phyloP scores from a whole-genome alignment of 805 yeast genomes.

The Starmerella lactis-condensi region DNA sequence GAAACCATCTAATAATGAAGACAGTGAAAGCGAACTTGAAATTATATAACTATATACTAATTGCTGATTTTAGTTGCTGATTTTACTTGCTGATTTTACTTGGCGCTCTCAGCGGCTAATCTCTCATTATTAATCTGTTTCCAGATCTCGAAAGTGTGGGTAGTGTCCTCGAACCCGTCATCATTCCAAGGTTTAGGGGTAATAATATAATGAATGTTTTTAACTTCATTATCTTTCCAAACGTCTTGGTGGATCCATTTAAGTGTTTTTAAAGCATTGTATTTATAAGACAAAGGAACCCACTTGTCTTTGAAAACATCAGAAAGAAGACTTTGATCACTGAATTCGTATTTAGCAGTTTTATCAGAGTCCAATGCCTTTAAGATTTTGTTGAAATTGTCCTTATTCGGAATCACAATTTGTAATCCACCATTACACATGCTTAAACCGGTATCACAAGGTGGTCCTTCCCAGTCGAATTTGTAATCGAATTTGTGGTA shows the following conservation, averaged over 20 bases:
- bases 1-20: background rate
- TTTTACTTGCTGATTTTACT: background rate
- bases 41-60: constrained; percentile 3
- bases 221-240: constrained; percentile 33
- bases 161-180: constrained; percentile 24
- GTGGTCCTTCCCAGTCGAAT: constrained; percentile 27
- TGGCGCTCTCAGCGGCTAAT: constrained; percentile 6
- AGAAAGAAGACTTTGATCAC: constrained; percentile 39
- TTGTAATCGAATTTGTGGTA: constrained; percentile 18
- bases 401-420: constrained; percentile 29
- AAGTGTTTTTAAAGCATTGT: constrained; percentile 40
- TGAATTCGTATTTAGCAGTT: constrained; percentile 32
- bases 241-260: constrained; percentile 28
- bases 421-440: constrained; percentile 44
- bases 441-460: constrained; percentile 26
- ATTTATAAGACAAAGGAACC: constrained; percentile 35
- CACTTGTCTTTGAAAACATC: constrained; percentile 36
- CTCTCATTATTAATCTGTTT: constrained; percentile 26
- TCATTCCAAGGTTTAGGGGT: constrained; percentile 46
- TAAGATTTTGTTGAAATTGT: constrained; percentile 26
- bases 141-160: constrained; percentile 36
- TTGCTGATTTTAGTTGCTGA: background rate
- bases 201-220: constrained; percentile 38
- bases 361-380: constrained; percentile 26
- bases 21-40: constrained; percentile 15